Conservation (phyloP, 1,284 basidiomycete species). For the Cutaneotrichosporon mucoides region DNA sequence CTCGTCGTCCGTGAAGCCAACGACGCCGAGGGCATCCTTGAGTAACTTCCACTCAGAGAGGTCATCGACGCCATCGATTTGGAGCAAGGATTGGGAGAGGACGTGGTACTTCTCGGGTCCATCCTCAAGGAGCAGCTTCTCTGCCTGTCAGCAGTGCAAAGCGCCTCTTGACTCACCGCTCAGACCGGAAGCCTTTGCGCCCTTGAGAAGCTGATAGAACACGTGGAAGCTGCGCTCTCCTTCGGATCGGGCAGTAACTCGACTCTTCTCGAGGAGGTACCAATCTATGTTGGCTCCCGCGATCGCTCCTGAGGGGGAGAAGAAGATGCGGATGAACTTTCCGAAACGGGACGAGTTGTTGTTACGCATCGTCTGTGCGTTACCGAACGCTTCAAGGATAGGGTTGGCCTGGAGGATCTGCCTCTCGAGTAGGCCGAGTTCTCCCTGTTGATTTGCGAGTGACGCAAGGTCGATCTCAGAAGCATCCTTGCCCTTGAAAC, state of each 20-base stretch:
- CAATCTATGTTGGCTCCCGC: slow-evolving; percentile 98
- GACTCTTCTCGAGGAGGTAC: slow-evolving; percentile 97
- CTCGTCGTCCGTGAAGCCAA: slow-evolving; percentile 71
- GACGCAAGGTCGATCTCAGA: slow-evolving; percentile 46
- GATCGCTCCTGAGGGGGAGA: slow-evolving; percentile 89
- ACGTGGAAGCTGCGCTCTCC: slow-evolving; percentile 95
- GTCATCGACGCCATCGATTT: slow-evolving; percentile 95
- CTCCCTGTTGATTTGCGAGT: slow-evolving; percentile 52
- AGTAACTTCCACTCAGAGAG: slow-evolving; percentile 79
- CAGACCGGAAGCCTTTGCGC: slow-evolving; percentile 58
- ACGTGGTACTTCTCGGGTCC: slow-evolving; percentile 82
- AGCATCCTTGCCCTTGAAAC: slow-evolving; percentile 46
- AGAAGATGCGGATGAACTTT: slow-evolving; percentile 96
- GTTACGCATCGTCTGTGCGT: slow-evolving; percentile 97
- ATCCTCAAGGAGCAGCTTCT: slow-evolving; percentile 70
- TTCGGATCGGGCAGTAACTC: slow-evolving; percentile 81
- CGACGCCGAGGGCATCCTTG: slow-evolving; percentile 50
- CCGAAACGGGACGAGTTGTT: slow-evolving; percentile 97
- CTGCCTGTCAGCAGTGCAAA: slow-evolving; percentile 47
- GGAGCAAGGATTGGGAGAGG: slow-evolving; percentile 79
- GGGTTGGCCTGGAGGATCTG: slow-evolving; percentile 99
- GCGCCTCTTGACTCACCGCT: too few relatives aligned
- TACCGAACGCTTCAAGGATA: slow-evolving; percentile 96
- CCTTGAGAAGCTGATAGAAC: slow-evolving; percentile 85
- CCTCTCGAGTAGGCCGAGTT: slow-evolving; percentile 83